These are phyloP conservation scores for Scalesia atractyloides DNA, from an alignment of 129 eudicot genomes.

Conservation along the genomic window DNA sequence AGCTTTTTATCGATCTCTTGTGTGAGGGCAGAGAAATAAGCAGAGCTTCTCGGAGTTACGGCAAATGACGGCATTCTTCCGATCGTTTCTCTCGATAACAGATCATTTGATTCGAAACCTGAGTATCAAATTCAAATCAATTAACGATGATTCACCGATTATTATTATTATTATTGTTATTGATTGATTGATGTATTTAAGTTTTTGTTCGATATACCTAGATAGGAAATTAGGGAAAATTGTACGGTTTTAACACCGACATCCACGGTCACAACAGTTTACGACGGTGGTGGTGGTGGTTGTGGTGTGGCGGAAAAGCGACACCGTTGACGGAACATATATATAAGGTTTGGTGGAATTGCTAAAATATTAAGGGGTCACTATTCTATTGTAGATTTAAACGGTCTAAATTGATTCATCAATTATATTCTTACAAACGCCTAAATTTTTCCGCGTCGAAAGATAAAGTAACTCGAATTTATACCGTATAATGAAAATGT, in stretches of 20 bases:
- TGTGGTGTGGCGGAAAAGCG: background rate
- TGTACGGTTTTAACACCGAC: conserved; percentile 9
- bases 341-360: background rate
- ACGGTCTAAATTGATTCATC: background rate
- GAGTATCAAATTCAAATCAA: background rate
- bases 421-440: too few relatives aligned
- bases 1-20: conserved; percentile 83
- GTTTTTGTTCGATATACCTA: too few relatives aligned
- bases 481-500: too few relatives aligned
- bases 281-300: conserved; percentile 6
- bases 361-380: background rate
- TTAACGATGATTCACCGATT: background rate
- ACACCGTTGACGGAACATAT: conserved; percentile 5
- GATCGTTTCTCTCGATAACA: conserved; percentile 25
- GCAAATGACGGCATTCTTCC: conserved; percentile 56
- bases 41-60: conserved; percentile 53
- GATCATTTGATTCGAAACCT: conserved; percentile 36
- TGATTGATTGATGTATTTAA: background rate
- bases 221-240: background rate
- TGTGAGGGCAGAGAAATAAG: conserved; percentile 73
- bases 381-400: background rate
- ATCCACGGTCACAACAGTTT: conserved; percentile 2
- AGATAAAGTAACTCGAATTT: too few relatives aligned
- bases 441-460: too few relatives aligned
- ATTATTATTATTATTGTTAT: too few relatives aligned